Conservation (phyloP, 2,329 filamentous ascomycete species). For the Penicillium oxalicum region DNA sequence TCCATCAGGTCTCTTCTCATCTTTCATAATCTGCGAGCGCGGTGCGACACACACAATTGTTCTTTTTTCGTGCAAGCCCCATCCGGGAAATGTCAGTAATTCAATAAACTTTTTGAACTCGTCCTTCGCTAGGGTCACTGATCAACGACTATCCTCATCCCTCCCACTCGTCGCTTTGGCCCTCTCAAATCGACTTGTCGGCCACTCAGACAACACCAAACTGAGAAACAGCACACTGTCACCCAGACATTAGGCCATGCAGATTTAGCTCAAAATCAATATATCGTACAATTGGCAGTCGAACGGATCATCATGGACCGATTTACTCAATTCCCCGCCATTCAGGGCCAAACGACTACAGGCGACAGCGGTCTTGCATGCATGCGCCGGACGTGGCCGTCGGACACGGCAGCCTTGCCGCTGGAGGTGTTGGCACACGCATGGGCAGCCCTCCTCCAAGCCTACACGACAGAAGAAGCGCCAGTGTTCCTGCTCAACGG, state of each 20-base stretch:
- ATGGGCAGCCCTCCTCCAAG: slow-evolving; percentile 28
- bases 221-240: no score
- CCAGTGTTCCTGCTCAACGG: slow-evolving; percentile 29
- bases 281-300: background rate
- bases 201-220: no score
- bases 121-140: no score
- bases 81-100: no score
- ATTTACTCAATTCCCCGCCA: slow-evolving; percentile 19
- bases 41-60: no score
- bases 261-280: slow-evolving; percentile 1
- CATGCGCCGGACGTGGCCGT: slow-evolving; percentile 13
- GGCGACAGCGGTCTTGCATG: slow-evolving; percentile 10
- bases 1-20: no score
- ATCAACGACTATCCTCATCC: no score
- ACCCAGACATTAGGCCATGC: slow-evolving; percentile 9
- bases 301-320: slow-evolving; percentile 18
- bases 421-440: slow-evolving; percentile 17
- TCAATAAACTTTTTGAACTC: no score
- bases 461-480: slow-evolving; percentile 28
- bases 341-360: slow-evolving; percentile 3
- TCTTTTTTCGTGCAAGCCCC: no score
- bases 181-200: no score
- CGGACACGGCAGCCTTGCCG: slow-evolving; percentile 15
- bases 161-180: no score
- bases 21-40: no score